phyloP scores from a whole-genome alignment of 768 basidiomycete species.

The Naganishia vishniacii region DNA sequence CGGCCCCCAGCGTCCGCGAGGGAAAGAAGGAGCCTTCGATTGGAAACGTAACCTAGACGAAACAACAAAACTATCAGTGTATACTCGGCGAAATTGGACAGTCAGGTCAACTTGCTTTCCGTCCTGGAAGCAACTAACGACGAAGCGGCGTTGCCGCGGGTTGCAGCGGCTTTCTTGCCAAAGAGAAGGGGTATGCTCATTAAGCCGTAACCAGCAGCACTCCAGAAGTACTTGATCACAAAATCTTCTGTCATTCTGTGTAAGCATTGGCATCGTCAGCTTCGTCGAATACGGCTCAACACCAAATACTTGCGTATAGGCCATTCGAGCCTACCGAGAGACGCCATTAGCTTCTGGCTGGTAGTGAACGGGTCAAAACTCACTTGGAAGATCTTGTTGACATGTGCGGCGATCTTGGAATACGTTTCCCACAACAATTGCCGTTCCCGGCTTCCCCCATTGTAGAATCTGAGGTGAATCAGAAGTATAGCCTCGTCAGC shows the following conservation, averaged over 20 bases:
- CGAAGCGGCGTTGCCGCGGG: not conserved
- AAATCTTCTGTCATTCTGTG: slow-evolving; percentile 91
- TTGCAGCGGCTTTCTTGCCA: slow-evolving; percentile 39
- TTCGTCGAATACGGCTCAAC: not conserved
- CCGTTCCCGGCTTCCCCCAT: slow-evolving; percentile 75
- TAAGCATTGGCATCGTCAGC: slow-evolving; percentile 47
- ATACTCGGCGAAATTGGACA: not conserved
- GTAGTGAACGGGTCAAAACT: slow-evolving; percentile 17
- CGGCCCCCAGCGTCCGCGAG: slow-evolving; percentile 95
- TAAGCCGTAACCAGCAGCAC: slow-evolving; percentile 80
- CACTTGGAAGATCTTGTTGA: slow-evolving; percentile 87
- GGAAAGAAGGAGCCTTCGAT: slow-evolving; percentile 79
- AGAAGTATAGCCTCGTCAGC: too few species aligned
- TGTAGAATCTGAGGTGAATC: slow-evolving; percentile 66
- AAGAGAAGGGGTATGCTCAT: slow-evolving; percentile 86
- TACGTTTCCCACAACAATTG: slow-evolving; percentile 76
- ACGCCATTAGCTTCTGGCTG: too few species aligned
- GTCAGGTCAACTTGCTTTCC: slow-evolving; percentile 35
- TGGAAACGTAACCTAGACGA: slow-evolving; percentile 75
- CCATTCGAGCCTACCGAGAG: slow-evolving; percentile 6
- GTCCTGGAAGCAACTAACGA: slow-evolving; percentile 41
- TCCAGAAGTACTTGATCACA: slow-evolving; percentile 94
- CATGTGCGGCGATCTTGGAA: slow-evolving; percentile 71
- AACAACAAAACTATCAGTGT: not conserved
- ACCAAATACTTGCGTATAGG: slow-evolving; percentile 8